Evolutionary conservation across 306 rosid species (phyloP).

Genomic region (Dryas alaskensis): DNA sequence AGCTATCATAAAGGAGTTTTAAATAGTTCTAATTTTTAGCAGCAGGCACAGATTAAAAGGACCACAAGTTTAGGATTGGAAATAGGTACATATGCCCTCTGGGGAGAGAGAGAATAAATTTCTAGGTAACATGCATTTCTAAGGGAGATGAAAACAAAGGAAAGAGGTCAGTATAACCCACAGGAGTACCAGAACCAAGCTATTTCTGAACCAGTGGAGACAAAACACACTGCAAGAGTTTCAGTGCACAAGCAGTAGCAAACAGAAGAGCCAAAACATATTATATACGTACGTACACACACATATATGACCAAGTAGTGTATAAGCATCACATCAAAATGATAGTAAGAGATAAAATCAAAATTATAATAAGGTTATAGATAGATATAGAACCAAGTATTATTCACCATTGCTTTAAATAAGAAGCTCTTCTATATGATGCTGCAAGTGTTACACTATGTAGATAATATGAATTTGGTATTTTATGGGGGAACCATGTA

Average conservation of each 20-base stretch:
- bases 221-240: slow-evolving; percentile 24
- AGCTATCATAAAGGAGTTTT: slow-evolving; percentile 20
- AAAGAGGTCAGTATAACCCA: slow-evolving; percentile 1
- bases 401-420: neutral
- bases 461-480: no score
- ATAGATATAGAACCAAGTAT: neutral
- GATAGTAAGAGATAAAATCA: neutral
- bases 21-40: neutral
- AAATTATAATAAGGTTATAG: neutral
- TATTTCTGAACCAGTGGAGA: slow-evolving; percentile 14
- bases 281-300: neutral
- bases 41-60: slow-evolving; percentile 5
- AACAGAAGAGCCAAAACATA: slow-evolving; percentile 15
- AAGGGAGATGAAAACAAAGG: neutral
- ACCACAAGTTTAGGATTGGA: slow-evolving; percentile 20
- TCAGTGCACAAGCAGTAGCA: slow-evolving; percentile 17
- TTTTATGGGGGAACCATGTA: neutral
- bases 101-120: slow-evolving; percentile 9
- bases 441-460: no score
- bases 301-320: neutral
- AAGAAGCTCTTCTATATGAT: neutral
- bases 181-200: slow-evolving; percentile 19
- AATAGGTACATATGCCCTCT: neutral
- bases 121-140: slow-evolving; percentile 14
- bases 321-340: neutral